Base-by-base conservation (phyloP, 345 rosid species). In the Salix caprea region DNA sequence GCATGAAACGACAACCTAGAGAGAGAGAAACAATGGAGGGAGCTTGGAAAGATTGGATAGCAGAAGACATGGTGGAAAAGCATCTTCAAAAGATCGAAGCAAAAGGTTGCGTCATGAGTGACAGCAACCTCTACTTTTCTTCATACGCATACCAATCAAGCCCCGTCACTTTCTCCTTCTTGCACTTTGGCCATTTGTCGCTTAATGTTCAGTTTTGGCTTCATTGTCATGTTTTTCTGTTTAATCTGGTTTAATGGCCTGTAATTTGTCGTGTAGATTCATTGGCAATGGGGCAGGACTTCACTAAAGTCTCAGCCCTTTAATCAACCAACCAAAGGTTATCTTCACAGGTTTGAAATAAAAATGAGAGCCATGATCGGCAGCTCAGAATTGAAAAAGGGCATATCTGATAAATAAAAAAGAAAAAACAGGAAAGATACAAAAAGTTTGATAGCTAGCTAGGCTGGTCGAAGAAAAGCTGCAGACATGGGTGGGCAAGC, bases 61-160 rank as follows among this genome's bases (percentile, higher is more conserved):
- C 76, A 58, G 72, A 79, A 72, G 70, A 69, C 62, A 73, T 56
- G 34, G 71, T 67, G 82, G 76, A 65, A 70, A 77, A 74, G 78
- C 74, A 78, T 82, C 82, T 72, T 24, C 56, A 66, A 76, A 76
- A 74, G 79, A 71, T 73, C 74, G 9, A 56, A 71, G 50, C 44
- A 68, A 82, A 78, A 71, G 44, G 68, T 74, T 80, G 37, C 62
- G 32, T 74, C 6, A n/a, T 58, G 26, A 9, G 64, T 58, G 78
- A 77, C 65, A 58, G 50, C 71, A 78, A 66, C 71, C 72, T 13
- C 15, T 24, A 26, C 78, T 76, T 82, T 68, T 50, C 48, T 70
- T 68, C 69, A 15, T 68, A 16, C 83, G 26, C 73, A 15, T 68
- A 16, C 83, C 34, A 71, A 75, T 58, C 76, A 42, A 30, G 1